Conservation (phyloP, 129 eudicot species). For the sunflower (Helianthus annuus) region HanXRQr2.0-SUNRISE NC_035435.2:140124332-140124831, state of each 20-base stretch:
- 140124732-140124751: constrained; percentile 20
- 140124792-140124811: not conserved
- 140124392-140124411: too few relatives aligned
- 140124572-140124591: not conserved
- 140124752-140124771: constrained; percentile 25
- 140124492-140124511: not conserved
- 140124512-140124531: not conserved
- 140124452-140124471: too few relatives aligned
- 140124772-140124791: not conserved
- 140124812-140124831: too few relatives aligned
- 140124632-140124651: constrained; percentile 17
- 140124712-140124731: not conserved
- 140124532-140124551: not conserved
- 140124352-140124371: too few relatives aligned
- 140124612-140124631: not conserved
- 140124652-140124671: constrained; percentile 17
- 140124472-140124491: too few relatives aligned
- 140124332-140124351: too few relatives aligned
- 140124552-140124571: not conserved
- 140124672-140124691: constrained; percentile 1
- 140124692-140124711: not conserved
- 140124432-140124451: too few relatives aligned
- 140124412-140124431: too few relatives aligned
- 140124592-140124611: too few relatives aligned
- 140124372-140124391: too few relatives aligned